Evolutionary conservation across 495 filamentous ascomycete species (phyloP), one percentile per base, ranked within the genome.

Genomic region (Penicillium steckii): DNA sequence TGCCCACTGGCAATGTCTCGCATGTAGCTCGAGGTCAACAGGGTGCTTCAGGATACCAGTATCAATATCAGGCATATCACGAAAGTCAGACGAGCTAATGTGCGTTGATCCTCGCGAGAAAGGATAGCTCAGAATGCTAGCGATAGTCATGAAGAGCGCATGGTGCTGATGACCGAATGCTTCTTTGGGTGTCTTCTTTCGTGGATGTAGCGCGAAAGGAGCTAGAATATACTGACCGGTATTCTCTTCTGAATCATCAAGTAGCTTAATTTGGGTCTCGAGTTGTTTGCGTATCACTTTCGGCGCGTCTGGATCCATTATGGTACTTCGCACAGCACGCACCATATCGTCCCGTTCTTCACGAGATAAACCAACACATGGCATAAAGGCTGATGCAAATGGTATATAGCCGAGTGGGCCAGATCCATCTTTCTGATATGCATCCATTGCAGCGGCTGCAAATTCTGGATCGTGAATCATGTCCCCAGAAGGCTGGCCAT

Each of bases 31-130:
- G 43, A 77, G 8, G 55, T 84, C 82, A 8, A 79, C 40, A 0
- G 70, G 66, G 50, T 82, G 61, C 8, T 61, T 55, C 43, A 80
- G 61, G 32, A 75, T 79, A 2, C 61, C 68, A 1, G 75, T 75
- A 45, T 84, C 75, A 51, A 79, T 72, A 0, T 53, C 15, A 0
- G 80, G 79, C 7, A 64, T 46, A 2, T 44, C 56, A 0, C 21
- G 25, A 0, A 67, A 41, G 44, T 76, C 68, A 3, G 65, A 6
- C 10, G 67, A 69, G 0, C 56, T 52, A 32, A 82, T 76, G 59
- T 84, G 82, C 25, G 81, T 73, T 15, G 57, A 73, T 3, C 82
- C 82, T 1, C 80, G 76, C 1, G 80, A 82, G 12, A 81, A 68
- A 2, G 82, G 80, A 19, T 80, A 73, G 18, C 72, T 60, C 0